phyloP scores from a whole-genome alignment of 176 grass and related monocot genomes.

The Oropetium thomaeum region DNA sequence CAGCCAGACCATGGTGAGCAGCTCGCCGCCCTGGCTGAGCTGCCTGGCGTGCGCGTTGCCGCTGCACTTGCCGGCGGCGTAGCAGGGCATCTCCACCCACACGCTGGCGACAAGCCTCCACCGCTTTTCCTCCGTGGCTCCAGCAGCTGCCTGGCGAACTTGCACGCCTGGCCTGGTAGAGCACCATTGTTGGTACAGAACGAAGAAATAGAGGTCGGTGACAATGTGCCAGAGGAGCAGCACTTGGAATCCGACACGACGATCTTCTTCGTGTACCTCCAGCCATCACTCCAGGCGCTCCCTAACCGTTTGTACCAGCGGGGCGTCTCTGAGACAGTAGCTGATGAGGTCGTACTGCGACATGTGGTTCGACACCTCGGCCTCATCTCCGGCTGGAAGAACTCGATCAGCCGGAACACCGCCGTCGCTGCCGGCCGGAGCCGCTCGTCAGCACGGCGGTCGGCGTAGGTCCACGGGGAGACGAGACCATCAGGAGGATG shows the following conservation, averaged over 20 bases:
- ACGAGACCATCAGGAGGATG: constrained; percentile 3
- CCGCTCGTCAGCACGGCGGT: background rate
- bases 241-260: background rate
- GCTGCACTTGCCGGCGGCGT: constrained; percentile 41
- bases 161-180: constrained; percentile 26
- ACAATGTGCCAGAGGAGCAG: constrained; percentile 26
- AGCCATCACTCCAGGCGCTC: constrained; percentile 22
- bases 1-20: constrained; percentile 53
- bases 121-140: background rate
- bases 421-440: background rate
- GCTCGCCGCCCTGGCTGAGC: constrained; percentile 46
- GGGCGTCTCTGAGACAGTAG: constrained; percentile 19
- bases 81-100: constrained; percentile 52
- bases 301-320: background rate
- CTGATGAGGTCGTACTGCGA: constrained; percentile 18
- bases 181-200: no score
- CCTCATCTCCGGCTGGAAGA: constrained; percentile 2
- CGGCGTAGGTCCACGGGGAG: constrained; percentile 7
- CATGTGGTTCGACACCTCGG: constrained; percentile 26
- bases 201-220: constrained; percentile 26
- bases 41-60: constrained; percentile 37
- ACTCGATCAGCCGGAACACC: background rate
- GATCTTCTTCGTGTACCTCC: constrained; percentile 1
- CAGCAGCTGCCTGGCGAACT: background rate
- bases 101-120: constrained; percentile 28